Percentiles rank a stretch among this genome's conserved stretches.
Conservation (phyloP, 768 basidiomycete genomes). For the Lentinula raphanica region DNA sequence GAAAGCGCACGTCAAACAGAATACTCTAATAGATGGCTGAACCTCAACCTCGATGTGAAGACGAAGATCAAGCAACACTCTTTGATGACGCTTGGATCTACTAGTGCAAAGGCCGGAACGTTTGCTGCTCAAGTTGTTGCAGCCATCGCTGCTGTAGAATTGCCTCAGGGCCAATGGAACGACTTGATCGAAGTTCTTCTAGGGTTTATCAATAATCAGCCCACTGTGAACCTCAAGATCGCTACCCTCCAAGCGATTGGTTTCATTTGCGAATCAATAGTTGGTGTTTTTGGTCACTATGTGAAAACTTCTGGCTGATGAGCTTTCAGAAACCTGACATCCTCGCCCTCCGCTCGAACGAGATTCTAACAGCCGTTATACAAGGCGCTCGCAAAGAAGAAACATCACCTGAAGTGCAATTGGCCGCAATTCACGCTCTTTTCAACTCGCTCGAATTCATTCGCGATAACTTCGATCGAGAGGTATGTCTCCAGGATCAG, state of each 20-base stretch:
- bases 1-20: constrained; percentile 71
- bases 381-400: constrained; percentile 98
- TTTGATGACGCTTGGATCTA: constrained; percentile 76
- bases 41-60: constrained; percentile 61
- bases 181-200: constrained; percentile 86
- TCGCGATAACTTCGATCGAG: constrained; percentile 95
- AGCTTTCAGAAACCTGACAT: constrained; percentile 84
- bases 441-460: constrained; percentile 97
- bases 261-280: constrained; percentile 94
- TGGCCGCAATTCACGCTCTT: constrained; percentile 87
- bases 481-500: constrained; percentile 48
- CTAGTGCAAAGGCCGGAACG: constrained; percentile 65
- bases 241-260: constrained; percentile 93
- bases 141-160: constrained; percentile 90
- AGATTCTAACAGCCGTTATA: constrained; percentile 97
- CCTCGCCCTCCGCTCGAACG: constrained; percentile 83
- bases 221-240: constrained; percentile 71
- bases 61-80: constrained; percentile 84
- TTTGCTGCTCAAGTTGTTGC: constrained; percentile 93
- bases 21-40: constrained; percentile 76
- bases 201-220: constrained; percentile 69
- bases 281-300: constrained; percentile 34
- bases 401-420: constrained; percentile 82
- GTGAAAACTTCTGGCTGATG: constrained; percentile 7
- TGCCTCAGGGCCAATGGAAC: constrained; percentile 84